Conservation (phyloP, 768 basidiomycete genomes). For the Agaricus sinodeliciosus region DNA sequence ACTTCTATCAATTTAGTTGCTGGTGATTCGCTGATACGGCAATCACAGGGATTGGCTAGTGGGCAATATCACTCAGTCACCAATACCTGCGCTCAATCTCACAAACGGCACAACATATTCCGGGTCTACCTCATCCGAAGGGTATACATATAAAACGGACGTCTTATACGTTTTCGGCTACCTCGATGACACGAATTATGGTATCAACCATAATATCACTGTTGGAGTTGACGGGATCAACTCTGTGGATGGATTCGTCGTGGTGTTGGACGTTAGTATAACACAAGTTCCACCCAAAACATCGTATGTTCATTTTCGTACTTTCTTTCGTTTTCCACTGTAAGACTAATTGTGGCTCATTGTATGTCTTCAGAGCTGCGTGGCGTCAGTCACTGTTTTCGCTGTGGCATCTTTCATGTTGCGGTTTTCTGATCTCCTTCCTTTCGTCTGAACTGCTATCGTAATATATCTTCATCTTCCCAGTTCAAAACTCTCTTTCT, state of each 20-base stretch:
- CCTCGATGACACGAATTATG: constrained; percentile 59
- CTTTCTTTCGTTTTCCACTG: not conserved
- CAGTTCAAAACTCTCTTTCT: not conserved
- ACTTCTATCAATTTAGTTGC: not conserved
- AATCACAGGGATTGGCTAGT: constrained; percentile 68
- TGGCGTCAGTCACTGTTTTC: constrained; percentile 16
- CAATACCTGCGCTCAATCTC: constrained; percentile 39
- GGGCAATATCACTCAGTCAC: constrained; percentile 65
- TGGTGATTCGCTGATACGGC: not conserved
- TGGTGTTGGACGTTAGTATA: constrained; percentile 69
- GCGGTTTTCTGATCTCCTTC: constrained; percentile 1
- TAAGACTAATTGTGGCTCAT: not conserved
- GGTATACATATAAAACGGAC: constrained; percentile 69
- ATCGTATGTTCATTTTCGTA: constrained; percentile 23
- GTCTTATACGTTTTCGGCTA: constrained; percentile 66
- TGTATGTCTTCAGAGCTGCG: constrained; percentile 8
- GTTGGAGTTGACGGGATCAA: constrained; percentile 49
- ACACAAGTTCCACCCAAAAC: constrained; percentile 24
- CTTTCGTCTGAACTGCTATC: constrained; percentile 5
- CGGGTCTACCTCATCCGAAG: constrained; percentile 55
- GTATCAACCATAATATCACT: constrained; percentile 59
- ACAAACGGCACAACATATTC: constrained; percentile 56
- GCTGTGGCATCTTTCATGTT: constrained; percentile 13
- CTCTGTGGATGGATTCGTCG: constrained; percentile 79
- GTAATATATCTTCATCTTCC: constrained; percentile 4